These are phyloP conservation scores for Umbelopsis vinacea DNA, from an alignment of 192 early-diverging fungal species.

Conservation along the genomic window DNA sequence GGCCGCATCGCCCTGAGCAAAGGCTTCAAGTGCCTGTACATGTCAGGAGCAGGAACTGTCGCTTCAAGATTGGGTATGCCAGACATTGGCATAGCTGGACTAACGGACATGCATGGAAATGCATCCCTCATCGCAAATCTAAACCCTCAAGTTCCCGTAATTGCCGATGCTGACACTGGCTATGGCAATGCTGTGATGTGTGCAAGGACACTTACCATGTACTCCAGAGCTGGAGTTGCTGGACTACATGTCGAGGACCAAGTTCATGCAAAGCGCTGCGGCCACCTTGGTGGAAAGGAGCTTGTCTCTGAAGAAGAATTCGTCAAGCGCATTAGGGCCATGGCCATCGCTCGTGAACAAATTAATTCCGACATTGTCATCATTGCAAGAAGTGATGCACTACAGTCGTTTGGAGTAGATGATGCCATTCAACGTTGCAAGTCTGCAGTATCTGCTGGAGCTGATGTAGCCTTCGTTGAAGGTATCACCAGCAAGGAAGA, in stretches of 20 bases:
- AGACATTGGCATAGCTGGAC: constrained; percentile 35
- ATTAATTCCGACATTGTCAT: constrained; percentile 28
- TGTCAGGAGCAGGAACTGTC: constrained; percentile 38
- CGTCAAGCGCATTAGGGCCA: constrained; percentile 22
- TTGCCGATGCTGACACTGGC: constrained; percentile 35
- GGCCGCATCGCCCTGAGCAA: constrained; percentile 27
- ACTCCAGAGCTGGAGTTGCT: constrained; percentile 29
- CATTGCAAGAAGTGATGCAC: constrained; percentile 32
- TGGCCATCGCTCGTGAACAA: constrained; percentile 24
- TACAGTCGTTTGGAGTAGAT: constrained; percentile 26
- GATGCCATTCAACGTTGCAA: constrained; percentile 27
- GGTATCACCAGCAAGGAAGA: constrained; percentile 27
- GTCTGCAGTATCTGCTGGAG: constrained; percentile 19
- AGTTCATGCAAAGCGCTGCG: constrained; percentile 28
- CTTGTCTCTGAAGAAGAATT: constrained; percentile 20
- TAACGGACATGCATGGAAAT: constrained; percentile 32
- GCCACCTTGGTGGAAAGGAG: constrained; percentile 30
- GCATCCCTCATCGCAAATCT: constrained; percentile 24
- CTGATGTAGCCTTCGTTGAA: constrained; percentile 28
- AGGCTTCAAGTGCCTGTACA: constrained; percentile 29
- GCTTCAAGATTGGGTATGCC: constrained; percentile 30
- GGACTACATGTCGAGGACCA: constrained; percentile 35
- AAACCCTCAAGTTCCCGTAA: constrained; percentile 28
- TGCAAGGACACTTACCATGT: constrained; percentile 32
- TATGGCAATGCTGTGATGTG: constrained; percentile 33